phyloP scores from a whole-genome alignment of 805 yeast species.

The Sungouiozyma ichnusensis region DNA sequence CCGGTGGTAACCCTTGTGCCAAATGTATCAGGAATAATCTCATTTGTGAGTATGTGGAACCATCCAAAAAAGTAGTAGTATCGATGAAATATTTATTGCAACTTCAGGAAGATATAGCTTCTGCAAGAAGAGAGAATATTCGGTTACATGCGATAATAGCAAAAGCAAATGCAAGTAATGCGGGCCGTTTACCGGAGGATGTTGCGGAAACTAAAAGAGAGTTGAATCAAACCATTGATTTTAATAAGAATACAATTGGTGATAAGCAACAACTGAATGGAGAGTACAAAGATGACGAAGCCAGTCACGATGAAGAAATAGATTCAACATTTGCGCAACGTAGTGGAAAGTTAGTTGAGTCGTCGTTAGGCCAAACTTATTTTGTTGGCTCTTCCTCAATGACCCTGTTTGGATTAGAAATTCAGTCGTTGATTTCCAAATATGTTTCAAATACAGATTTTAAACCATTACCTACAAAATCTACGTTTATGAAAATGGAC shows the following conservation, averaged over 20 bases:
- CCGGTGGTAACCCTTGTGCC: slow-evolving; percentile 65
- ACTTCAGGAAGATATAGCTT: slow-evolving; percentile 56
- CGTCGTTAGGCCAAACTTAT: slow-evolving; percentile 64
- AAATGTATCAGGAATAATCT: slow-evolving; percentile 48
- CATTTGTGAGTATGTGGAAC: slow-evolving; percentile 61
- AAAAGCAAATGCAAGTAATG: slow-evolving; percentile 2
- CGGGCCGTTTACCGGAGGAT: slow-evolving; percentile 6
- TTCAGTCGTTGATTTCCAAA: slow-evolving; percentile 50
- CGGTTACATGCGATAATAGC: slow-evolving; percentile 33
- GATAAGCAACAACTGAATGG: not conserved
- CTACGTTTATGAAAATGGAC: not conserved
- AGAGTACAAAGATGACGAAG: not conserved
- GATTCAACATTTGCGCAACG: slow-evolving; percentile 64
- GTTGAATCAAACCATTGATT: not conserved
- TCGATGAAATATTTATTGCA: slow-evolving; percentile 59
- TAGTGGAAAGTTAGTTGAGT: slow-evolving; percentile 60
- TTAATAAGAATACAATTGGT: not conserved
- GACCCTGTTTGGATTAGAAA: slow-evolving; percentile 72
- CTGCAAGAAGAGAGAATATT: slow-evolving; percentile 57
- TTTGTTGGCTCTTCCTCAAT: slow-evolving; percentile 77
- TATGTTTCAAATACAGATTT: slow-evolving; percentile 14
- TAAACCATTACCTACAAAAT: slow-evolving; percentile 9
- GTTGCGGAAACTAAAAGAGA: not conserved
- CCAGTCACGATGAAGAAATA: slow-evolving; percentile 34
- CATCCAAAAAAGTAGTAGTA: slow-evolving; percentile 61